Evolutionary conservation across 1,139 yeast genomes (phyloP), one percentile per base, ranked within the genome.

Genomic region (Debaryomycetaceae sp.): DNA sequence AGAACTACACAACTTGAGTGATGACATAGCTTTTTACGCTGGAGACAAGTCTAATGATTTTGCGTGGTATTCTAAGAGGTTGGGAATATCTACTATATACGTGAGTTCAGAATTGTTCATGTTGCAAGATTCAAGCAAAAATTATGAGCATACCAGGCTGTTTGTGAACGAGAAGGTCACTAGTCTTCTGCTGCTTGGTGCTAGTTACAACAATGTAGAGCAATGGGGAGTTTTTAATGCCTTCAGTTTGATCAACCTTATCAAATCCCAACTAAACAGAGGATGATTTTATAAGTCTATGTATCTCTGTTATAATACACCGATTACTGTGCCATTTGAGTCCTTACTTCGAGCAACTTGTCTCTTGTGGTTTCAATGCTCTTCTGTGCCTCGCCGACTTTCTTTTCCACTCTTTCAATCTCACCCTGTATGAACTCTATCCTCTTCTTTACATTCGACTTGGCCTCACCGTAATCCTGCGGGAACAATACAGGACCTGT

Each of bases 401-500:
- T 81, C 6, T 64, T 66, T 53, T 86, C 93, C 34, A 85, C 86
- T 44, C 87, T 68, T 43, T 73, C 72, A 52, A 93, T 87, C 66
- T 93, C 98, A 34, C 72, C 73, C 51, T 79, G 73, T 44, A 93
- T 93, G 57, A 88, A 93, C 62, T 90, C 97, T 41, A 93, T 76
- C 63, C 99, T 84, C 64, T 91, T 93, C 31, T 75, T 78, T 34
- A 93, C 97, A 58, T 91, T 93, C 58, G 78, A 56, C 54, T 81
- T 80, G 34, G 98, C 96, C 63, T 93, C 98, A 11, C 63, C 63
- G 51, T 78, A 80, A 45, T 90, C 96, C 59, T 91, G 97, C 2
- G 97, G 97, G 49, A 93, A 74, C 49, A 93, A 74, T 6, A 91
- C 90, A 8, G 97, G 96, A 1, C 99, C 99, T 20, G 93, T 87